Evolutionary conservation across 768 basidiomycete species (phyloP).

Genomic region (Fistulinella prunicolor): DNA sequence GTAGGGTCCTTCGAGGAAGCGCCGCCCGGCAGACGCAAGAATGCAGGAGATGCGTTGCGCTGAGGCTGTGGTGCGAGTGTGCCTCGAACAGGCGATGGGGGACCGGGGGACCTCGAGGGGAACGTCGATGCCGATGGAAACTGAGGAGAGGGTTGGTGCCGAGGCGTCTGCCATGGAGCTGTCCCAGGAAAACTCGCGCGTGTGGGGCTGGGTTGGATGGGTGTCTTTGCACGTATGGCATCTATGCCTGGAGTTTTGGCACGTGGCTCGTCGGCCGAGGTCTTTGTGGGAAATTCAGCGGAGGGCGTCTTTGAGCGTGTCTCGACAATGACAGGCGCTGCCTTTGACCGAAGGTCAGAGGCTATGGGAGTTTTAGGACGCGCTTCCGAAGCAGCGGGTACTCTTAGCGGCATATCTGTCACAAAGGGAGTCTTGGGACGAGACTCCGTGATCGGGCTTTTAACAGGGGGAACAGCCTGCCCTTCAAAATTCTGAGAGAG

Average conservation of each 20-base stretch:
- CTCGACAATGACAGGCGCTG: constrained; percentile 9
- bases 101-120: constrained; percentile 20
- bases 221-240: constrained; percentile 14
- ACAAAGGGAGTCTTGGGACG: constrained; percentile 20
- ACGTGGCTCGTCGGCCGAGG: constrained; percentile 18
- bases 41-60: constrained; percentile 50
- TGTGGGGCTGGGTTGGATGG: constrained; percentile 15
- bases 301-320: constrained; percentile 20
- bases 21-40: constrained; percentile 43
- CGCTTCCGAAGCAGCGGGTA: constrained; percentile 13
- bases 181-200: constrained; percentile 15
- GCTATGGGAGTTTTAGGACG: constrained; percentile 22
- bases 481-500: constrained; percentile 21
- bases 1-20: constrained; percentile 66
- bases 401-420: constrained; percentile 21
- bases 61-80: constrained; percentile 41
- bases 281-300: constrained; percentile 11
- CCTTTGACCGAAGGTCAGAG: constrained; percentile 16
- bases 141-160: constrained; percentile 33
- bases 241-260: constrained; percentile 20
- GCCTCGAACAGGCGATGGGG: constrained; percentile 41
- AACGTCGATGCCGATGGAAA: constrained; percentile 29
- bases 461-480: constrained; percentile 11
- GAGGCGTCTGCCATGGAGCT: constrained; percentile 23
- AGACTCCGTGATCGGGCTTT: constrained; percentile 11